Evolutionary conservation across 495 filamentous ascomycete genomes (phyloP), one percentile per base, ranked within the genome.

Genomic region (Penicillium silybi): DNA sequence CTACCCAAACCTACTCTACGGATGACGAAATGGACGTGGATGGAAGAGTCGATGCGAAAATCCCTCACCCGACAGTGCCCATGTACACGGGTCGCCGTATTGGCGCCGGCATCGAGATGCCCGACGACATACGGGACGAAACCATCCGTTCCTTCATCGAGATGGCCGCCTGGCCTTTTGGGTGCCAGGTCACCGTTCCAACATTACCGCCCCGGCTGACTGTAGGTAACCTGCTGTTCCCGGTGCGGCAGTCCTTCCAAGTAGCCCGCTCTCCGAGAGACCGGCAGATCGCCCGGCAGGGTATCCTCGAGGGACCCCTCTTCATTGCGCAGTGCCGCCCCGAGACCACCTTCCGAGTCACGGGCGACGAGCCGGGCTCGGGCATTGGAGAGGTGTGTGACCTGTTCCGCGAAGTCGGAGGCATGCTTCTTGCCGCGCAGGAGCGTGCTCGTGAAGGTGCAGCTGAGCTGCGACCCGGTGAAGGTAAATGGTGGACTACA

Each of bases 401-500:
- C 61, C 66, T 90, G 15, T 80, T 85, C 17, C 78, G 86, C 15
- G 91, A 96, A 59, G 69, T 92, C 2, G 80, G 88, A 10, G 82
- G 81, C 10, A 80, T 89, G 57, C 75, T 96, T 7, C 73, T 90
- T 34, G 79, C 89, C 8, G 91, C 89, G 0, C 90, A 96, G 69
- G 88, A 95, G 63, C 82, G 91, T 25, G 81, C 84, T 11, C 79
- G 90, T 26, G 81, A 93, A 63, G 86, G 86, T 6, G 77, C 72
- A 44, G 52, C 59, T 6, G 88, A 95, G 63, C 74, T 79, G 51
- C 76, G 72, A 20, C 79, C 88, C 6, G 89, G 89, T 3, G 84
- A 90, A 48, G 85, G 81, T 3, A 79, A 85, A 53, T 96, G 91
- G 90, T 96, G 89, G 89, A 82, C 85, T 3, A 82, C 70, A 20